A percentile compares a stretch with the other conserved stretches of the same genome.
Conservation (phyloP, 495 filamentous ascomycete species). For the Bacidia rubella region DNA sequence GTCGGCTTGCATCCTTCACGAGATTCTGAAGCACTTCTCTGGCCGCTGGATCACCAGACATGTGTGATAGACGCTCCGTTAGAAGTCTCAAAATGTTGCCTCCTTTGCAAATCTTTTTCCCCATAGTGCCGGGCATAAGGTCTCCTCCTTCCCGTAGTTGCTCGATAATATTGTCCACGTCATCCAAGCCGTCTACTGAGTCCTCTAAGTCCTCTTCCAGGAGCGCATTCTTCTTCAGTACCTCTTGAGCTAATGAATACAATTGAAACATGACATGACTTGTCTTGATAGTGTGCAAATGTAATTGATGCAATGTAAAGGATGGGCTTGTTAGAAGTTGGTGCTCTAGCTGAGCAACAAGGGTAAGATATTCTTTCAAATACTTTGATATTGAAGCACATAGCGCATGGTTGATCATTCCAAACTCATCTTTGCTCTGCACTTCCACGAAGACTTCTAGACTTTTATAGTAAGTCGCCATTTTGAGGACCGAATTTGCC, state of each 20-base stretch:
- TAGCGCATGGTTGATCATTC: conserved; percentile 89
- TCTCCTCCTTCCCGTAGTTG: conserved; percentile 68
- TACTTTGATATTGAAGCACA: conserved; percentile 86
- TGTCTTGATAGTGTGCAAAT: conserved; percentile 80
- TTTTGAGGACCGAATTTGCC: conserved; percentile 76
- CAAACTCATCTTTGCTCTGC: conserved; percentile 83
- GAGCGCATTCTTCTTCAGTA: conserved; percentile 74
- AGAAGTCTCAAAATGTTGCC: conserved; percentile 77
- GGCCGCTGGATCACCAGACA: conserved; percentile 87
- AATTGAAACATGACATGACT: conserved; percentile 80
- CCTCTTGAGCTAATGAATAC: conserved; percentile 72
- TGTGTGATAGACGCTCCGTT: conserved; percentile 67
- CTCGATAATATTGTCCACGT: conserved; percentile 80
- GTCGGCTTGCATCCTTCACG: conserved; percentile 74
- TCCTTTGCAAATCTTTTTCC: conserved; percentile 88
- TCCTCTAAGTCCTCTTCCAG: conserved; percentile 79
- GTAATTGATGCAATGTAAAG: conserved; percentile 85
- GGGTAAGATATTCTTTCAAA: conserved; percentile 81
- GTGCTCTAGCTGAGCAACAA: conserved; percentile 85
- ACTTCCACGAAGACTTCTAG: conserved; percentile 89
- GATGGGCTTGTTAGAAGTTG: conserved; percentile 74
- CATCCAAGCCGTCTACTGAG: conserved; percentile 64
- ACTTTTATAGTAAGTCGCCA: conserved; percentile 86
- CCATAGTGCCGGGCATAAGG: conserved; percentile 58
- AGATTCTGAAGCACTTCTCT: conserved; percentile 64